Base-by-base conservation (phyloP, 2,329 filamentous ascomycete species). In the Dactylellina haptotyla region DNA sequence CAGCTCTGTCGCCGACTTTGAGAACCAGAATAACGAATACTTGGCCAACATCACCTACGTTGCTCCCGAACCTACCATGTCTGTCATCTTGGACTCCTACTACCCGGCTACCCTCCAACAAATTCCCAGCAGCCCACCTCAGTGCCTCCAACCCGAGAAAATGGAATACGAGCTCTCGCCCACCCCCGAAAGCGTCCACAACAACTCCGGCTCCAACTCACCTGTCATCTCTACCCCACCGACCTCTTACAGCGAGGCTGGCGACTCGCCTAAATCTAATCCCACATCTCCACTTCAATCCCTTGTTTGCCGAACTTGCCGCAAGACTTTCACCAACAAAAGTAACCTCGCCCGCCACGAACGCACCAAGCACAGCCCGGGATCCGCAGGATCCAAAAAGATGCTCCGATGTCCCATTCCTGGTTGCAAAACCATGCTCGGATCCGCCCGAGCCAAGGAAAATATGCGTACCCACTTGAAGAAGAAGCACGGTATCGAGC, bases 381-480 rank as follows among this genome's bases (percentile, higher is more conserved):
- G 46, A 28, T 46, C 45, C 2, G 45, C 69, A 10, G 62, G 54
- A 30, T 51, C 37, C 16, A 66, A 66, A 32, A 66, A 65, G 26
- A 50, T 59, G 51, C 53, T 72, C 32, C 46, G 53, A 53, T 73
- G 69, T 37, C 69, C 69, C 16, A 61, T 73, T 8, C 28, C 69
- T 9, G 69, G 69, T 8, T 73, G 69, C 30, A 73, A 73, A 48
- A 73, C 69, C 12, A 66, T 57, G 54, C 54, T 73, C 23, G 61
- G 61, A 10, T 61, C 54, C 25, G 61, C 61, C 14, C 26, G 69
- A 30, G 69, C 69, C 14, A 73, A 66, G 39, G 69, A 66, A 53
- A 73, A 73, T 23, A 73, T 73, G 61, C 53, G 61, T 41, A 73
- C 69, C 28, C 69, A 73, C 32, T 45, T 73, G 28, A 73, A 73